Evolutionary conservation across 1,284 basidiomycete species (phyloP).

Genomic region (Boletus sp.): DNA sequence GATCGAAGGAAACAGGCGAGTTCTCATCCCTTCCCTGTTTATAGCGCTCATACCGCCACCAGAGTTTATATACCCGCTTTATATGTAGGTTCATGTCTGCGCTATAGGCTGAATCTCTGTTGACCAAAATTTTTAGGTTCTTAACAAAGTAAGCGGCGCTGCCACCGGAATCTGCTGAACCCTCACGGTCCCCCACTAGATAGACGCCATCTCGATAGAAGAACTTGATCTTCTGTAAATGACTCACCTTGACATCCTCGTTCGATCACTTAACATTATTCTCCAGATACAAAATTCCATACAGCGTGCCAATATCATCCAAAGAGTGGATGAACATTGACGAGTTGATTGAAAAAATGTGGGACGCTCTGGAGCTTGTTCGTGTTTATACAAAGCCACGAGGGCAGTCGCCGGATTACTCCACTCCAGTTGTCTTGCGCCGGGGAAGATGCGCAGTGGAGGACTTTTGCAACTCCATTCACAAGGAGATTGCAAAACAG

Average conservation of each 20-base stretch:
- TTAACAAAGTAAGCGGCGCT: constrained; percentile 60
- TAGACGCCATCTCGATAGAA: constrained; percentile 97
- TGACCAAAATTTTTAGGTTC: constrained; percentile 43
- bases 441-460: constrained; percentile 76
- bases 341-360: constrained; percentile 90
- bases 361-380: constrained; percentile 84
- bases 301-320: constrained; percentile 92
- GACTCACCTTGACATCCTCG: background rate
- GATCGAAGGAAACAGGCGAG: constrained; percentile 85
- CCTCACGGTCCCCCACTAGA: constrained; percentile 50
- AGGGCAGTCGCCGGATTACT: constrained; percentile 88
- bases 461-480: constrained; percentile 88
- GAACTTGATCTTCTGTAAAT: constrained; percentile 90
- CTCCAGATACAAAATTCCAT: constrained; percentile 81
- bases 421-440: constrained; percentile 73
- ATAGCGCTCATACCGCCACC: constrained; percentile 6
- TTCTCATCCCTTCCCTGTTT: background rate
- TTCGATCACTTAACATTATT: constrained; percentile 15
- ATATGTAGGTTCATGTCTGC: constrained; percentile 55
- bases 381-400: constrained; percentile 96
- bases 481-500: constrained; percentile 91
- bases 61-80: constrained; percentile 93
- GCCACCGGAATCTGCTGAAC: background rate
- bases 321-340: constrained; percentile 96
- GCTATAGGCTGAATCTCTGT: background rate